A percentile compares a stretch with the other conserved stretches of the same genome.
These are phyloP conservation scores for Rhodomyrtus tomentosa DNA, from an alignment of 345 rosid genomes.

Conservation along the genomic window DNA sequence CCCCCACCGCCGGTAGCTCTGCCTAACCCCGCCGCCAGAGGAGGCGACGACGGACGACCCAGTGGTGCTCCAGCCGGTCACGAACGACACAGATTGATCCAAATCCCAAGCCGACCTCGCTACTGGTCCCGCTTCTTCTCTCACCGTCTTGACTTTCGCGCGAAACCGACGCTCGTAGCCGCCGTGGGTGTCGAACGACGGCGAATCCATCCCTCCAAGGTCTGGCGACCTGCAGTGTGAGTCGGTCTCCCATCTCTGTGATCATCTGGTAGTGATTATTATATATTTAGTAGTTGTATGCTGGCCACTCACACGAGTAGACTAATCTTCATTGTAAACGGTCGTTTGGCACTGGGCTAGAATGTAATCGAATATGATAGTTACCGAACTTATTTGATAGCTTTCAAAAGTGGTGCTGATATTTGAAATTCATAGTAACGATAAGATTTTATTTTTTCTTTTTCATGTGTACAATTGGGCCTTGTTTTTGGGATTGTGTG, in stretches of 20 bases:
- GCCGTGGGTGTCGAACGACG: not conserved
- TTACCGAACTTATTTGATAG: not conserved
- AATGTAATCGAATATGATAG: not conserved
- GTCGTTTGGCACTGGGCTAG: not conserved
- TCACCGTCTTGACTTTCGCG: not conserved
- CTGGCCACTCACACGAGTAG: not conserved
- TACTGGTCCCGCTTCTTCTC: not conserved
- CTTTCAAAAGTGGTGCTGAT: not conserved
- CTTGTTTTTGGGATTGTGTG: not conserved
- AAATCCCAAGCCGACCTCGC: not conserved
- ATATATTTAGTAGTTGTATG: not conserved
- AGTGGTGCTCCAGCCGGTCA: not conserved
- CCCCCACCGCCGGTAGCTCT: not conserved
- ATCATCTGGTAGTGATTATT: not conserved
- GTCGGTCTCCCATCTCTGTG: not conserved
- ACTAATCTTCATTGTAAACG: not conserved
- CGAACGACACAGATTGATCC: not conserved
- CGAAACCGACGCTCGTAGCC: not conserved
- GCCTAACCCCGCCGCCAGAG: not conserved
- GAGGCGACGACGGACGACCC: not conserved
- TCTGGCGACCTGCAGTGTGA: not conserved
- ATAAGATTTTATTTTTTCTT: not conserved
- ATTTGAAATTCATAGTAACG: not conserved
- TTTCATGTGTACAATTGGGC: not conserved
- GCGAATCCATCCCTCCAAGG: not conserved